These are phyloP conservation scores for Aspergillus carlsbadensis DNA, from an alignment of 495 filamentous ascomycete genomes.

Conservation along the genomic window DNA sequence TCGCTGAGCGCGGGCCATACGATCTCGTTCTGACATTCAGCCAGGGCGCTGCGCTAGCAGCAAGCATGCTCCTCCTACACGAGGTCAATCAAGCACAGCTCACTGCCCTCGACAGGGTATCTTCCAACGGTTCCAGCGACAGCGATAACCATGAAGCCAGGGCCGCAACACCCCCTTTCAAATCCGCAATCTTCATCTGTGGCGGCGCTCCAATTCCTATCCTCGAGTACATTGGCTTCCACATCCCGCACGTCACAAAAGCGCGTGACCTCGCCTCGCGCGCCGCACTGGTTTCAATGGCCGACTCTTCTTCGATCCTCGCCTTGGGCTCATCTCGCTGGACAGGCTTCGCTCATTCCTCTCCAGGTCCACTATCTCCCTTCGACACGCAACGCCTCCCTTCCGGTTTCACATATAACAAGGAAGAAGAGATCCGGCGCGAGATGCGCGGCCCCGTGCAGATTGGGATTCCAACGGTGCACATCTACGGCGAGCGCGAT, in stretches of 20 bases:
- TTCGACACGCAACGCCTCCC: conserved; percentile 14
- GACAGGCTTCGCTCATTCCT: conserved; percentile 21
- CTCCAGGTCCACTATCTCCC: background rate
- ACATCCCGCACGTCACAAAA: conserved; percentile 42
- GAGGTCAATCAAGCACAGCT: background rate
- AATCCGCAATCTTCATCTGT: conserved; percentile 59
- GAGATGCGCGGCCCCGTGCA: conserved; percentile 37
- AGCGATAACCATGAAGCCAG: conserved; percentile 11
- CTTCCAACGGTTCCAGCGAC: conserved; percentile 19
- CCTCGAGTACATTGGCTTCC: conserved; percentile 51
- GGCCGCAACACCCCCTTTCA: conserved; percentile 49
- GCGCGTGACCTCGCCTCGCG: conserved; percentile 33
- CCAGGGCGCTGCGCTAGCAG: conserved; percentile 55
- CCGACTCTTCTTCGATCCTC: conserved; percentile 28
- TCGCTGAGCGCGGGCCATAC: conserved; percentile 55
- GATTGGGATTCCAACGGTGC: conserved; percentile 60
- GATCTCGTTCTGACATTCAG: conserved; percentile 62
- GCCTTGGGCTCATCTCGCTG: conserved; percentile 29
- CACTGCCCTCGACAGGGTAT: background rate
- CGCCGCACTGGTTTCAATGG: conserved; percentile 29
- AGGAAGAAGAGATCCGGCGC: conserved; percentile 51
- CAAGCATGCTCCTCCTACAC: conserved; percentile 43
- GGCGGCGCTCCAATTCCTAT: conserved; percentile 49
- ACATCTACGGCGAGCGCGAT: conserved; percentile 60
- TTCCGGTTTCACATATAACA: conserved; percentile 34